Evolutionary conservation across 164 flowering plant species (phyloP), one percentile per base, ranked within the genome.

Genomic region (Aristolochia fimbriata): DNA sequence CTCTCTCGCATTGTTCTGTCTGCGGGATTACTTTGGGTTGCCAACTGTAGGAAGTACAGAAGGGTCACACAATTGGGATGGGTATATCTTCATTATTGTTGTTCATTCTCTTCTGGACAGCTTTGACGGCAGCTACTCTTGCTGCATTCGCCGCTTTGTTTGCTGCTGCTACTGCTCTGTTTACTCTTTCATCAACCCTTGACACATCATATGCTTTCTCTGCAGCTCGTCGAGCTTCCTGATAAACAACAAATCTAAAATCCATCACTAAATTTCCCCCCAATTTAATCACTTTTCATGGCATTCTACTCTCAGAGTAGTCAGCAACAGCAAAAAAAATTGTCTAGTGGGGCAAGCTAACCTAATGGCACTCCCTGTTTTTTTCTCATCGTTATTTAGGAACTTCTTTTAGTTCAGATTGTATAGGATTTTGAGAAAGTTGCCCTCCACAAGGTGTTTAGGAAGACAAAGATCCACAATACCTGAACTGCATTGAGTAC

Each of bases 71-170:
- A 31, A 66, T 52, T 43, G 64, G 54, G 15, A 68, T 30, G 23
- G 72, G 61, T 20, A 47, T 16, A 25, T 70, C 70, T 17, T 62
- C 61, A n/a, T 30, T 51, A 54, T 59, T 59, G 51, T 70, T 71
- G 63, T 80, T 81, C 76, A 76, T 72, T 70, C 62, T 80, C 54
- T 80, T 86, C 58, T 90, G 96, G 20, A 86, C 96, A 31, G 97
- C 99, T 60, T 88, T 93, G 15, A 93, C 87, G 8, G 97, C 91
- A 2, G 91, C 91, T 20, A 93, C 99, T 80, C 99, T 78, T 24
- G 99, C 97, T 41, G 99, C 99, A 73, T 79, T 88, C 49, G 97
- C 99, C 50, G 99, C 87, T 59, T 74, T 79, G 66, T 88, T 93
- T 20, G 99, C 99, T 27, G 86, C 81, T 6, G 83, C 78, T 10